Conservation (phyloP, 805 yeast genomes). For the Pichia kluyveri region DNA sequence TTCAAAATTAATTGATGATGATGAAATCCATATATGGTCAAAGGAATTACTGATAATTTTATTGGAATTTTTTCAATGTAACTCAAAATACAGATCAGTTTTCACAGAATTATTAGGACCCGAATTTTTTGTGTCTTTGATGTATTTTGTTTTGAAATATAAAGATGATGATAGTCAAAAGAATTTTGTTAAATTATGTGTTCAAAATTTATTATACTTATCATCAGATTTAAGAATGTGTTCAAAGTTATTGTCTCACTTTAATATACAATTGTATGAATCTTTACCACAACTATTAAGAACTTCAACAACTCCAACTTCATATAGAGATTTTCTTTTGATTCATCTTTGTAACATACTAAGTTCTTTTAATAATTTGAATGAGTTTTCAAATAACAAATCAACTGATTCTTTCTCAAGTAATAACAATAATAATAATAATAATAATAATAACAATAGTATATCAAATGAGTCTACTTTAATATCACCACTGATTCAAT, state of each 20-base stretch:
- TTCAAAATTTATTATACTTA: constrained; percentile 44
- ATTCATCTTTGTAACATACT: constrained; percentile 41
- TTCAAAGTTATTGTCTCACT: constrained; percentile 34
- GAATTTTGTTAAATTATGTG: constrained; percentile 39
- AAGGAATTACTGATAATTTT: constrained; percentile 52
- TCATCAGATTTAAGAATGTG: constrained; percentile 29
- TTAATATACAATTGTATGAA: constrained; percentile 34
- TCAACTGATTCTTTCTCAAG: no score
- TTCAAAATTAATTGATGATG: constrained; percentile 8
- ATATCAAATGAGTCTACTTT: constrained; percentile 25
- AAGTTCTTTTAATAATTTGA: constrained; percentile 1
- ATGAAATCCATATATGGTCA: constrained; percentile 35
- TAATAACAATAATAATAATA: not conserved
- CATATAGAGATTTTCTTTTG: constrained; percentile 57
- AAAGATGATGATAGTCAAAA: constrained; percentile 30
- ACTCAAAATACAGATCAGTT: constrained; percentile 41
- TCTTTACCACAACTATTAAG: constrained; percentile 46
- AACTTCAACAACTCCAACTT: constrained; percentile 29
- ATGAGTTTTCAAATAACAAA: no score
- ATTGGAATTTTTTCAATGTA: constrained; percentile 75
- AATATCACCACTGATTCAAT: constrained; percentile 45
- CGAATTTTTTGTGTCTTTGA: constrained; percentile 43
- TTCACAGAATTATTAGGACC: constrained; percentile 36
- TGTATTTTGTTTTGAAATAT: constrained; percentile 49
- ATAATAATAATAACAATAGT: no score